Evolutionary conservation across 768 basidiomycete genomes (phyloP).

Genomic region (Agaricus blazei): DNA sequence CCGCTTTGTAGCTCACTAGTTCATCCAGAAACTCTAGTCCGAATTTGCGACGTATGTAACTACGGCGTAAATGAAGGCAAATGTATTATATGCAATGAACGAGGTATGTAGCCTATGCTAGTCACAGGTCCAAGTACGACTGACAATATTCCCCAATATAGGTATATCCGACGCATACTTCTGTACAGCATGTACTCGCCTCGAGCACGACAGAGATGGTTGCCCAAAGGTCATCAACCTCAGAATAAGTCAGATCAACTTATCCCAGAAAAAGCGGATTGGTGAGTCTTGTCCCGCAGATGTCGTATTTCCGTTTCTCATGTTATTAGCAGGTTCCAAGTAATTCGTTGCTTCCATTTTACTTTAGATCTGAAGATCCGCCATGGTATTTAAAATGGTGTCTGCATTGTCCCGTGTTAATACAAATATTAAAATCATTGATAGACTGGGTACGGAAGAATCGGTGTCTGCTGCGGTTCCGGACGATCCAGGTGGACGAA

Average conservation of each 20-base stretch:
- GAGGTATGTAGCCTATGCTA: constrained; percentile 49
- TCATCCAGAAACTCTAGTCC: constrained; percentile 93
- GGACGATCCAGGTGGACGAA: constrained; percentile 58
- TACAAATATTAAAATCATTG: constrained; percentile 13
- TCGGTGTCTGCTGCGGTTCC: constrained; percentile 39
- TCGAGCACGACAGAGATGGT: constrained; percentile 97
- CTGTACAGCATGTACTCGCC: constrained; percentile 92
- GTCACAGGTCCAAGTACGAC: not conserved
- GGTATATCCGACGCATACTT: constrained; percentile 99
- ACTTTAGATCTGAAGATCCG: no score
- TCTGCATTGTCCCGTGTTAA: constrained; percentile 8
- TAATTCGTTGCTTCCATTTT: no score
- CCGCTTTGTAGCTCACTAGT: constrained; percentile 99
- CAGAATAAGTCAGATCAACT: constrained; percentile 85
- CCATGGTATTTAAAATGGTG: not conserved
- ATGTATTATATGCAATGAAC: constrained; percentile 96
- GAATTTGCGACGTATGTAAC: constrained; percentile 99
- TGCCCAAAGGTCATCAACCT: constrained; percentile 98
- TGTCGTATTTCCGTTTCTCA: not conserved
- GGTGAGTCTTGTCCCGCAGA: constrained; percentile 38
- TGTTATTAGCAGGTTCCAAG: no score
- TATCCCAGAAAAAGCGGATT: constrained; percentile 87
- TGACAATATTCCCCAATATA: constrained; percentile 22
- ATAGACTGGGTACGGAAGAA: constrained; percentile 64
- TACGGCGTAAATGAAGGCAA: constrained; percentile 96